These are phyloP conservation scores for Arxiozyma telluris DNA, from an alignment of 1,139 yeast genomes.

Conservation along the genomic window DNA sequence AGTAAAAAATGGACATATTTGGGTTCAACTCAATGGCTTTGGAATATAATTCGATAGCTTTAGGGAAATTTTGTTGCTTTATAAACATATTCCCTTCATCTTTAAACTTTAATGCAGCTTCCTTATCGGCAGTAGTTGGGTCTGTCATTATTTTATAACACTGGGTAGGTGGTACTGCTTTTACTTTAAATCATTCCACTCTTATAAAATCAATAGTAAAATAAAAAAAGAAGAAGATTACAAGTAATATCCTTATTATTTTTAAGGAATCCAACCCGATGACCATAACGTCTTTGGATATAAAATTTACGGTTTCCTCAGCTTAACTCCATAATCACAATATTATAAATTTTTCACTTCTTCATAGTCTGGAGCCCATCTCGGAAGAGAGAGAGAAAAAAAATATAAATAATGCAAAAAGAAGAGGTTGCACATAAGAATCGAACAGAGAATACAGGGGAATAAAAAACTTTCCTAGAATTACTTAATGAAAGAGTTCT, in stretches of 20 bases:
- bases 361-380: background rate
- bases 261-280: background rate
- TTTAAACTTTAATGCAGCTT: constrained; percentile 47
- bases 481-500: background rate
- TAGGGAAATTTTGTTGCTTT: constrained; percentile 50
- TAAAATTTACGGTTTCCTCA: no score
- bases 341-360: background rate
- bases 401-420: no score
- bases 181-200: background rate
- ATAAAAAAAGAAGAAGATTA: background rate
- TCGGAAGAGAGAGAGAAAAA: no score
- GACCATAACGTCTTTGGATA: background rate
- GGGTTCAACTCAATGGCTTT: constrained; percentile 66
- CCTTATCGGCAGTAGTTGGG: constrained; percentile 20
- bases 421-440: background rate
- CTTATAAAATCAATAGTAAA: background rate
- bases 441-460: background rate
- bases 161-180: background rate
- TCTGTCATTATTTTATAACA: constrained; percentile 9
- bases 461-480: background rate
- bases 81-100: constrained; percentile 67
- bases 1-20: constrained; percentile 61
- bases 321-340: background rate
- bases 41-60: constrained; percentile 65
- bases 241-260: no score